Evolutionary conservation across 495 filamentous ascomycete species (phyloP).

Genomic region (Penicilliopsis zonata): DNA sequence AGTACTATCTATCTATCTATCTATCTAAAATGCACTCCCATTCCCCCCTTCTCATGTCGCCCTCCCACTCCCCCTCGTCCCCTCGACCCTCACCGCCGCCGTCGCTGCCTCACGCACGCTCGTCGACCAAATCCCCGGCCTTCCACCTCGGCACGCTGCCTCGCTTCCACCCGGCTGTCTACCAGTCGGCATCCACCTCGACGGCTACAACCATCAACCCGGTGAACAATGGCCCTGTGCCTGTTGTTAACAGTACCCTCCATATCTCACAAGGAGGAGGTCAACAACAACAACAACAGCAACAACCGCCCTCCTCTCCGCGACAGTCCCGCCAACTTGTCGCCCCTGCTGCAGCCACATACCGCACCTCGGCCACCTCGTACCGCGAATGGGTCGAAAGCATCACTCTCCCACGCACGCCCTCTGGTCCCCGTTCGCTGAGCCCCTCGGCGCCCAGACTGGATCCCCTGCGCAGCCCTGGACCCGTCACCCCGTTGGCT

Average conservation of each 20-base stretch:
- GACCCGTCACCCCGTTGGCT: constrained; percentile 65
- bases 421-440: constrained; percentile 18
- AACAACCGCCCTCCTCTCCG: constrained; percentile 16
- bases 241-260: too few species aligned
- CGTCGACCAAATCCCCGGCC: constrained; percentile 6
- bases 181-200: constrained; percentile 17
- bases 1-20: too few species aligned
- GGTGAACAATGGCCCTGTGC: too few species aligned
- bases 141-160: constrained; percentile 33
- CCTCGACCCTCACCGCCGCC: not conserved
- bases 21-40: too few species aligned
- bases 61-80: too few species aligned
- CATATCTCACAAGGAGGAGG: too few species aligned
- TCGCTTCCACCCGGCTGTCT: constrained; percentile 38
- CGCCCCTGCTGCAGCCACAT: too few species aligned
- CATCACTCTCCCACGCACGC: constrained; percentile 11
- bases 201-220: too few species aligned
- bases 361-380: constrained; percentile 22
- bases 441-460: constrained; percentile 51
- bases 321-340: constrained; percentile 21
- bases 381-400: constrained; percentile 27
- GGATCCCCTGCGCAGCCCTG: constrained; percentile 58
- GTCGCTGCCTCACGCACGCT: not conserved
- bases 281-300: too few species aligned
- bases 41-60: too few species aligned